Evolutionary conservation across 768 basidiomycete genomes (phyloP).

Genomic region (Lentinula detonsa): DNA sequence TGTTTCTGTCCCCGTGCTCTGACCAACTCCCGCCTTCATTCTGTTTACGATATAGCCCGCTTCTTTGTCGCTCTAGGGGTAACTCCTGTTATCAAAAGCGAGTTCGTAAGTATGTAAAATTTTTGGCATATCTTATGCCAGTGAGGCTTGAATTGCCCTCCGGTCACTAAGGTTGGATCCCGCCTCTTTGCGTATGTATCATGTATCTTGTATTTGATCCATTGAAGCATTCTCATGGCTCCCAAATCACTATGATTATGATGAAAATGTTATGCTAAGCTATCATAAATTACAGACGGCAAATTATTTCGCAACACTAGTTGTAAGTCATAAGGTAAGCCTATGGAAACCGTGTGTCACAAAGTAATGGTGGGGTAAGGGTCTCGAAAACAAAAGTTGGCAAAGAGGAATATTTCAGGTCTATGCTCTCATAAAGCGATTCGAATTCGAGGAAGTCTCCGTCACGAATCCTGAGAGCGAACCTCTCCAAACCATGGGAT

Average conservation of each 20-base stretch:
- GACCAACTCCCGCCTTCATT: no score
- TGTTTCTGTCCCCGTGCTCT: no score
- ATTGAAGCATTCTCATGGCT: neutral
- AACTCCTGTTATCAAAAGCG: neutral
- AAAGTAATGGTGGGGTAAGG: neutral
- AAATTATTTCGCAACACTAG: neutral
- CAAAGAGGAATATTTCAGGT: neutral
- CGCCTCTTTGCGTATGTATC: neutral
- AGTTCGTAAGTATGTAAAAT: neutral
- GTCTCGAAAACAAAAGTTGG: neutral
- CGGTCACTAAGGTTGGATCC: no score
- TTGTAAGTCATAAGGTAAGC: no score
- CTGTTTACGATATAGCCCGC: neutral
- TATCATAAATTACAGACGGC: no score
- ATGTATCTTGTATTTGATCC: neutral
- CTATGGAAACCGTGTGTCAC: neutral
- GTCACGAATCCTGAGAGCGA: neutral
- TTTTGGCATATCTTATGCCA: neutral
- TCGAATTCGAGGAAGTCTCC: neutral
- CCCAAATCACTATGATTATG: neutral
- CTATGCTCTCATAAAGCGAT: neutral
- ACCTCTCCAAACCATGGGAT: neutral
- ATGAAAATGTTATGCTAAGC: neutral
- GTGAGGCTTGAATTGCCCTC: neutral
- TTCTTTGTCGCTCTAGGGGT: neutral